A percentile compares a stretch with the other conserved stretches of the same genome.
Conservation (phyloP, 2,329 filamentous ascomycete genomes). For the Pezicula carpinea region DNA sequence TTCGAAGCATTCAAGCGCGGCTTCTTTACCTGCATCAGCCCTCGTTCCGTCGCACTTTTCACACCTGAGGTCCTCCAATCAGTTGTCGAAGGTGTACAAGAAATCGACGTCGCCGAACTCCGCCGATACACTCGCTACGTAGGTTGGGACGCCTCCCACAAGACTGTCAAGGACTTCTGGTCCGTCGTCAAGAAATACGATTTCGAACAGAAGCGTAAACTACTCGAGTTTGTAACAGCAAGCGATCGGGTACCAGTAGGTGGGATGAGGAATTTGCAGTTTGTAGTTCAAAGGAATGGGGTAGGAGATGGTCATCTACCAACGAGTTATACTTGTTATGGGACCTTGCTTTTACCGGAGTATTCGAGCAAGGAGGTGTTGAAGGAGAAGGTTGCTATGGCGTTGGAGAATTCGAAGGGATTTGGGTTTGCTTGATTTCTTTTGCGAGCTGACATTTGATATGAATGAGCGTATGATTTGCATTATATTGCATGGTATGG, state of each 20-base stretch:
- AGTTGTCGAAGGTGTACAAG: slow-evolving; percentile 76
- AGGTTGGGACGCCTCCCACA: slow-evolving; percentile 68
- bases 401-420: slow-evolving; percentile 80
- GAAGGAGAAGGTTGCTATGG: slow-evolving; percentile 72
- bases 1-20: slow-evolving; percentile 77
- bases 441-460: no score
- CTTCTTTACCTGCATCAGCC: slow-evolving; percentile 70
- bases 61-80: slow-evolving; percentile 63
- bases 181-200: slow-evolving; percentile 64
- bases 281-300: slow-evolving; percentile 76
- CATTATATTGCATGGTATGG: no score
- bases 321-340: slow-evolving; percentile 90
- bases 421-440: slow-evolving; percentile 70
- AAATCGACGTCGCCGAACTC: slow-evolving; percentile 73
- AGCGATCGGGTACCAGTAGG: slow-evolving; percentile 86
- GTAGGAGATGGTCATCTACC: slow-evolving; percentile 64
- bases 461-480: no score
- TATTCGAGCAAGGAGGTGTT: slow-evolving; percentile 70
- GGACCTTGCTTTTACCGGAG: slow-evolving; percentile 78
- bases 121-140: slow-evolving; percentile 72
- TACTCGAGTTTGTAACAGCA: slow-evolving; percentile 93
- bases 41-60: slow-evolving; percentile 67
- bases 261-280: slow-evolving; percentile 76
- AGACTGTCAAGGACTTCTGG: slow-evolving; percentile 79
- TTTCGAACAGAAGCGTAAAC: slow-evolving; percentile 63